These are phyloP conservation scores for Castanospermum australe DNA, from an alignment of 306 rosid species.

Conservation along the genomic window DNA sequence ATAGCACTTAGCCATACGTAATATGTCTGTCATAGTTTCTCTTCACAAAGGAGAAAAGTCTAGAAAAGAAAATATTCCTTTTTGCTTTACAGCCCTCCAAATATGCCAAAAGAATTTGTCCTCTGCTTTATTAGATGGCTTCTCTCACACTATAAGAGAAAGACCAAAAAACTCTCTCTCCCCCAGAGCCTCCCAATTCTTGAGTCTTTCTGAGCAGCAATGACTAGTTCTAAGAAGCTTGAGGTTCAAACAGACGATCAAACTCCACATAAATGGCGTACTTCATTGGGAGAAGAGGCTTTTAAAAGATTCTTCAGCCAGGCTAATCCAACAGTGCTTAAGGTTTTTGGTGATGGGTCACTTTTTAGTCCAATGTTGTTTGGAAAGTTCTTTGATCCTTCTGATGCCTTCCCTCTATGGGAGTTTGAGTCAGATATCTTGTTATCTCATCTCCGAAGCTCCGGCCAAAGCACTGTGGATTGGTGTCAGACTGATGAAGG, in stretches of 20 bases:
- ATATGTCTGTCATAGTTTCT: constrained; percentile 42
- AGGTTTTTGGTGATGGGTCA: constrained; percentile 79
- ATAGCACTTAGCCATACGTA: constrained; percentile 29
- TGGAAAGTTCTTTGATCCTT: constrained; percentile 93
- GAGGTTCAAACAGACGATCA: constrained; percentile 71
- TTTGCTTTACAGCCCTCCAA: constrained; percentile 66
- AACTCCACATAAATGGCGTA: constrained; percentile 76
- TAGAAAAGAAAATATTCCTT: constrained; percentile 59
- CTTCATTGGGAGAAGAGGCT: constrained; percentile 72
- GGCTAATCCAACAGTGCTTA: constrained; percentile 49
- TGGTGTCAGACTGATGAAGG: constrained; percentile 74
- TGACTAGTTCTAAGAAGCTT: constrained; percentile 53
- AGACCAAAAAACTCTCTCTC: constrained; percentile 37
- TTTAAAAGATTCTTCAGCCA: constrained; percentile 63
- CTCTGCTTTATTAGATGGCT: constrained; percentile 46
- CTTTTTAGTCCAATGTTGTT: constrained; percentile 90
- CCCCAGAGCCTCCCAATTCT: constrained; percentile 35
- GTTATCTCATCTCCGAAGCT: constrained; percentile 59
- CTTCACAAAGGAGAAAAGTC: constrained; percentile 29
- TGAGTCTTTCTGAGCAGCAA: constrained; percentile 19
- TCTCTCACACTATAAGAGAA: constrained; percentile 55
- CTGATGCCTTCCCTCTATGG: constrained; percentile 97
- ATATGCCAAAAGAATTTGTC: constrained; percentile 72
- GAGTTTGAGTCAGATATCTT: constrained; percentile 82
- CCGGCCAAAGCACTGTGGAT: constrained; percentile 60